A percentile compares a stretch with the other conserved stretches of the same genome.
These are phyloP conservation scores for Aspergillus homomorphus DNA, from an alignment of 495 filamentous ascomycete genomes.

Conservation along the genomic window DNA sequence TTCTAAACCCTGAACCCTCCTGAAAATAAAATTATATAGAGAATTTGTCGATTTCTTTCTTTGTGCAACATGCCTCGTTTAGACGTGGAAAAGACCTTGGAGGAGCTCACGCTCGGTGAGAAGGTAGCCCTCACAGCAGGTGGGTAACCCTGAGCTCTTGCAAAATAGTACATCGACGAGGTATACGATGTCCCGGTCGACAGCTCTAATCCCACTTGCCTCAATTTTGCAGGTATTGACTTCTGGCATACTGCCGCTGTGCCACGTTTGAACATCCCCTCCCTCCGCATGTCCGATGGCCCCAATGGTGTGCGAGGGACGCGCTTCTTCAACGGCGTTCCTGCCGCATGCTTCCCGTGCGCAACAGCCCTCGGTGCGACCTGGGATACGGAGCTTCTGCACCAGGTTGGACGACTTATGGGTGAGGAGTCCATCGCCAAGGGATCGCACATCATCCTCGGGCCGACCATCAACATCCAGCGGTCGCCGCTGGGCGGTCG, in stretches of 20 bases:
- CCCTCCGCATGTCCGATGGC: conserved; percentile 67
- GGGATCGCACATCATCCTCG: conserved; percentile 66
- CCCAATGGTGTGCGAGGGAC: conserved; percentile 74
- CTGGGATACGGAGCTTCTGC: conserved; percentile 62
- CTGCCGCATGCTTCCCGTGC: conserved; percentile 67
- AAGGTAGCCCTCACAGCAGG: conserved; percentile 61
- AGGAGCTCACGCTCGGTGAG: conserved; percentile 59
- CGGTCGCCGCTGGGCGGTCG: conserved; percentile 72
- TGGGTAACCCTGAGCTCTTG: too few relatives aligned
- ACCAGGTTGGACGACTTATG: conserved; percentile 58
- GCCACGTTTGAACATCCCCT: conserved; percentile 64
- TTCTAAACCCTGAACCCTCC: conserved; percentile 8
- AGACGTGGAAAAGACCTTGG: conserved; percentile 59
- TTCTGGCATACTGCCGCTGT: conserved; percentile 76
- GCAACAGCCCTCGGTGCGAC: conserved; percentile 69
- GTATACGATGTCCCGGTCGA: neutral
- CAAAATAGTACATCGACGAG: neutral
- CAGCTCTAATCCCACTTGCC: too few relatives aligned
- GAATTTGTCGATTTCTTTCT: neutral
- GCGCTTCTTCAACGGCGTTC: conserved; percentile 68
- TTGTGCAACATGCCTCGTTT: conserved; percentile 51
- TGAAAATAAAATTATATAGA: neutral
- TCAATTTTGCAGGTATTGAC: conserved; percentile 52
- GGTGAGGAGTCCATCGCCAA: conserved; percentile 68
- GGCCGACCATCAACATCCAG: conserved; percentile 77